Conservation (phyloP, 345 rosid species). For the Draba incana region DNA sequence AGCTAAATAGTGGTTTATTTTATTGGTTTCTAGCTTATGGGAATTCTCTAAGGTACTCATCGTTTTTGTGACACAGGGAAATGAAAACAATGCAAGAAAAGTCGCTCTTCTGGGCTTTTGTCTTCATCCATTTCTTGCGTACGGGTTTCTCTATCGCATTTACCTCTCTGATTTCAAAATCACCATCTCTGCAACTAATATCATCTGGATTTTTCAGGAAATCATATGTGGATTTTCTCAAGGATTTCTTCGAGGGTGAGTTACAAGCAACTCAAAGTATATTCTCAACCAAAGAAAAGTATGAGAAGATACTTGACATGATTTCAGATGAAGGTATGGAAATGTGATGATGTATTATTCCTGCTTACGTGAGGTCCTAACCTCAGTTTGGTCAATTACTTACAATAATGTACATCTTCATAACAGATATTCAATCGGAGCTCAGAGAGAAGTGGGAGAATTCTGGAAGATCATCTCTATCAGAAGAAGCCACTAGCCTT, state of each 20-base stretch:
- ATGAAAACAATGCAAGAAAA: slow-evolving; percentile 77
- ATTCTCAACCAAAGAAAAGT: slow-evolving; percentile 74
- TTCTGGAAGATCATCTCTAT: slow-evolving; percentile 52
- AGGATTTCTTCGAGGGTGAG: slow-evolving; percentile 70
- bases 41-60: slow-evolving; percentile 16
- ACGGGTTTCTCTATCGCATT: slow-evolving; percentile 42
- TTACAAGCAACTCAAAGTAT: slow-evolving; percentile 65
- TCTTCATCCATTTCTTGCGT: slow-evolving; percentile 95
- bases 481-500: slow-evolving; percentile 70
- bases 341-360: slow-evolving; percentile 13
- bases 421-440: slow-evolving; percentile 73
- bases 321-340: slow-evolving; percentile 77
- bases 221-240: slow-evolving; percentile 75
- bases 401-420: slow-evolving; percentile 22
- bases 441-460: slow-evolving; percentile 86
- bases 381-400: slow-evolving; percentile 16
- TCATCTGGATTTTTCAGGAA: slow-evolving; percentile 58
- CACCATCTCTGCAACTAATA: slow-evolving; percentile 23
- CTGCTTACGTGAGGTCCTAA: neutral
- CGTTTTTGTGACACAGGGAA: slow-evolving; percentile 57
- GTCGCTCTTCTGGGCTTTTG: slow-evolving; percentile 65
- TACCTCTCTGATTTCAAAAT: slow-evolving; percentile 5
- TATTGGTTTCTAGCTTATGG: neutral
- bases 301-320: slow-evolving; percentile 83
- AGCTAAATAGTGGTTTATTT: neutral